Evolutionary conservation across 441 rosid genomes (phyloP).

Genomic region (Pelargonium fulgidum): DNA sequence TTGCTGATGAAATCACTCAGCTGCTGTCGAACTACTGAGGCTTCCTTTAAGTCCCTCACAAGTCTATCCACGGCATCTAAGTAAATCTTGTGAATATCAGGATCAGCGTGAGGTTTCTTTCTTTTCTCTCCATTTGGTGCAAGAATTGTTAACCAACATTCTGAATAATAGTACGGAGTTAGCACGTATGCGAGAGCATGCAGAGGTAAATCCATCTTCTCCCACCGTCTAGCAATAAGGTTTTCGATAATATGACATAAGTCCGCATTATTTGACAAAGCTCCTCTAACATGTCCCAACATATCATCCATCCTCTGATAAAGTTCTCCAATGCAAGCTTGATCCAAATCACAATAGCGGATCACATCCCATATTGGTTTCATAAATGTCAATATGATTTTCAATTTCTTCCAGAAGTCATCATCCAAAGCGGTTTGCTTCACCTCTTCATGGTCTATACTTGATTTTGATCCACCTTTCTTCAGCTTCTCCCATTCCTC

Average conservation of each 20-base stretch:
- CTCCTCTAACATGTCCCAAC: background rate
- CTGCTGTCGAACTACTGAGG: background rate
- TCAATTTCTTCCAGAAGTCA: background rate
- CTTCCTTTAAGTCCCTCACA: background rate
- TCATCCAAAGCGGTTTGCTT: background rate
- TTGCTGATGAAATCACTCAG: slow-evolving; percentile 7
- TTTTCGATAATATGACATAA: background rate
- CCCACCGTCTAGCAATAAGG: background rate
- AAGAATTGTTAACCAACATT: background rate
- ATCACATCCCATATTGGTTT: background rate
- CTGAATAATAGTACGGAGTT: background rate
- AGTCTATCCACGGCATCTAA: background rate
- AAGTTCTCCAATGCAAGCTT: background rate
- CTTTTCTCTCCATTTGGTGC: slow-evolving; percentile 3
- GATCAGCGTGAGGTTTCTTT: background rate
- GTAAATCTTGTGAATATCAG: background rate
- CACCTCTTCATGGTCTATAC: background rate
- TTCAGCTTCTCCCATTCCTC: background rate
- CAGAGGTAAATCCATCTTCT: slow-evolving; percentile 1
- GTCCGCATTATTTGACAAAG: background rate
- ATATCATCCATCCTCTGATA: background rate
- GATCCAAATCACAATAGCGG: slow-evolving; percentile 1
- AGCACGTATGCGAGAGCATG: background rate
- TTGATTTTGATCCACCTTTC: background rate
- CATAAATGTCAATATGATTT: background rate